Conservation (phyloP, 1,284 basidiomycete genomes). For the Malassezia pachydermatis region DNA sequence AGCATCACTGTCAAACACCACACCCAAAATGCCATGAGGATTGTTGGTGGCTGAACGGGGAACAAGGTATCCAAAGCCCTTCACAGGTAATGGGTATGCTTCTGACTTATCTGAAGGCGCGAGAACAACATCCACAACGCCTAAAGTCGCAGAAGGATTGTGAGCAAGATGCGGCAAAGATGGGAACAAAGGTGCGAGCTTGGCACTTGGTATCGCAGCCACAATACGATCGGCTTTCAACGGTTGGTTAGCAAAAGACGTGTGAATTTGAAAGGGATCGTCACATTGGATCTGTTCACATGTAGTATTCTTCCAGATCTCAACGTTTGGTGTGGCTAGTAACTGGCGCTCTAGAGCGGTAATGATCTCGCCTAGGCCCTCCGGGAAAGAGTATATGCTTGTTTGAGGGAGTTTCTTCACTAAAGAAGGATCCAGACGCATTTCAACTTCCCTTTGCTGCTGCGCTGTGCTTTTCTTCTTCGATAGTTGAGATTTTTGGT, state of each 20-base stretch:
- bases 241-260: slow-evolving; percentile 1
- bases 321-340: slow-evolving; percentile 55
- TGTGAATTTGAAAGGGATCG: background rate
- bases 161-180: slow-evolving; percentile 47
- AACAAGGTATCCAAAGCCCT: slow-evolving; percentile 87
- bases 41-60: slow-evolving; percentile 61
- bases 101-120: slow-evolving; percentile 49
- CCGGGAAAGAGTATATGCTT: slow-evolving; percentile 68
- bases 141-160: slow-evolving; percentile 44
- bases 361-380: slow-evolving; percentile 66
- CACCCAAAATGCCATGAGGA: slow-evolving; percentile 49
- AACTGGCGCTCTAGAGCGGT: slow-evolving; percentile 55
- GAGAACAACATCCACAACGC: slow-evolving; percentile 39
- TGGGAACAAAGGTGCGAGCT: slow-evolving; percentile 22
- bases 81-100: slow-evolving; percentile 62
- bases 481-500: slow-evolving; percentile 14
- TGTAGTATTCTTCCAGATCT: slow-evolving; percentile 53
- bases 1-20: slow-evolving; percentile 58
- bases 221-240: slow-evolving; percentile 27
- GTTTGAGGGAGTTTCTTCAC: slow-evolving; percentile 55
- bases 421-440: slow-evolving; percentile 50
- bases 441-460: slow-evolving; percentile 28
- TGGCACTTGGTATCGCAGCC: slow-evolving; percentile 49
- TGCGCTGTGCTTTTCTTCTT: slow-evolving; percentile 17
- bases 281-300: slow-evolving; percentile 31